phyloP scores from a whole-genome alignment of 306 rosid species.

The Rosa persica region DNA sequence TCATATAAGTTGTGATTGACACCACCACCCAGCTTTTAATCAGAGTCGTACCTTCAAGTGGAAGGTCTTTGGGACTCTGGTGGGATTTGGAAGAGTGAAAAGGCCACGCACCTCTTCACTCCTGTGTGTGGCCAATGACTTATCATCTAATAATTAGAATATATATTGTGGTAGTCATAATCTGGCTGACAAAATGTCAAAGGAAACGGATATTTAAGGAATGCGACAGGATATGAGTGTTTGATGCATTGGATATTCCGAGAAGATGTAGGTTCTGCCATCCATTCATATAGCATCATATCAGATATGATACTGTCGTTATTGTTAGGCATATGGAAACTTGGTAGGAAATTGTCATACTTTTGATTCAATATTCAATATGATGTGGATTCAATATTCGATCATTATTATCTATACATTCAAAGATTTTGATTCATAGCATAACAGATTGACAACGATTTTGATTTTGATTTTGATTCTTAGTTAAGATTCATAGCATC shows the following conservation, averaged over 20 bases:
- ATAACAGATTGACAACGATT: background rate
- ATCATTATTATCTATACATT: background rate
- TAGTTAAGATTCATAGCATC: background rate
- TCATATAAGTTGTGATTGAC: background rate
- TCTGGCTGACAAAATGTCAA: background rate
- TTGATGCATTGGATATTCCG: background rate
- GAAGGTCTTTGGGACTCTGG: slow-evolving; percentile 1
- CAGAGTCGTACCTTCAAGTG: background rate
- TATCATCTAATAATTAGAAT: background rate
- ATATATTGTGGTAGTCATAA: slow-evolving; percentile 5
- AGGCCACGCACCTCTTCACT: background rate
- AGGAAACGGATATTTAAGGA: background rate
- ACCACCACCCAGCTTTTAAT: background rate
- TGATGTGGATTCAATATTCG: background rate
- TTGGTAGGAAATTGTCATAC: background rate
- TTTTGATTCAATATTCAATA: too few species aligned
- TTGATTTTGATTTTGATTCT: background rate
- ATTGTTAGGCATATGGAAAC: background rate
- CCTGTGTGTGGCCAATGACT: background rate
- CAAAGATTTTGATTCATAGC: background rate
- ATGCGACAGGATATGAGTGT: background rate
- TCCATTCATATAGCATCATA: background rate
- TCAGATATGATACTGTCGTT: background rate
- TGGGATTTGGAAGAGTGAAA: background rate
- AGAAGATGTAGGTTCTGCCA: background rate